Conservation (phyloP, 352 stramenopile genomes). For the Thalassiosira livingstoniorum region DNA sequence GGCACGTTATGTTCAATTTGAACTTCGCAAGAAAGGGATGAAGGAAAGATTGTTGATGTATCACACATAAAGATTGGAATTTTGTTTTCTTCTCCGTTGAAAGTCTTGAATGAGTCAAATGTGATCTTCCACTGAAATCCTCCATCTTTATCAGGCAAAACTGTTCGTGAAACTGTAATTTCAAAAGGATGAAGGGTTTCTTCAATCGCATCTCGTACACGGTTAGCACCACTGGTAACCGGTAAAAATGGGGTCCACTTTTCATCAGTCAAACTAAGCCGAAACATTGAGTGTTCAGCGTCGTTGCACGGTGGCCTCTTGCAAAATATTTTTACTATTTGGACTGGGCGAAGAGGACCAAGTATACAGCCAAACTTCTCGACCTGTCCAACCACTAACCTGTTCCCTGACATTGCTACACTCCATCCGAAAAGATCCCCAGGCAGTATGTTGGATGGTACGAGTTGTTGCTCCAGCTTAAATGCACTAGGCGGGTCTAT, state of each 20-base stretch:
- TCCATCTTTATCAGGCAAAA: constrained; percentile 49
- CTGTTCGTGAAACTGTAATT: constrained; percentile 58
- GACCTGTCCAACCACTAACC: constrained; percentile 74
- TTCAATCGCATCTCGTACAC: constrained; percentile 59
- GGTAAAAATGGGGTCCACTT: constrained; percentile 46
- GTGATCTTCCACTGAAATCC: constrained; percentile 62
- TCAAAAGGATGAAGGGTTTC: constrained; percentile 40
- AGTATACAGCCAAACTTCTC: constrained; percentile 53
- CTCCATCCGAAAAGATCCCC: constrained; percentile 77
- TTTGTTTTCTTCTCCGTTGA: constrained; percentile 39
- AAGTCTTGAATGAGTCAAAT: constrained; percentile 58
- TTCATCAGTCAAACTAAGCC: constrained; percentile 42
- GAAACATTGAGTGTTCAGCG: constrained; percentile 36
- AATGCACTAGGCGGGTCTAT: constrained; percentile 50
- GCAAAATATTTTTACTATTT: constrained; percentile 66
- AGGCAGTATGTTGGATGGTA: constrained; percentile 70
- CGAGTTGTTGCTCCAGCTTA: constrained; percentile 68
- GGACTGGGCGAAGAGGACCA: constrained; percentile 61
- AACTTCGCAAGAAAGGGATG: constrained; percentile 51
- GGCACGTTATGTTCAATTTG: constrained; percentile 45
- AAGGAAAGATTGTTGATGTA: constrained; percentile 50
- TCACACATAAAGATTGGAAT: constrained; percentile 53
- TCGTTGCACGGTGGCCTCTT: constrained; percentile 39
- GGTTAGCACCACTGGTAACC: constrained; percentile 46
- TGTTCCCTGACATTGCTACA: constrained; percentile 71